A percentile compares a stretch with the other conserved stretches of the same genome.
Conservation (phyloP, 192 early-diverging fungal genomes). For the Dimargaris xerosporica region DNA sequence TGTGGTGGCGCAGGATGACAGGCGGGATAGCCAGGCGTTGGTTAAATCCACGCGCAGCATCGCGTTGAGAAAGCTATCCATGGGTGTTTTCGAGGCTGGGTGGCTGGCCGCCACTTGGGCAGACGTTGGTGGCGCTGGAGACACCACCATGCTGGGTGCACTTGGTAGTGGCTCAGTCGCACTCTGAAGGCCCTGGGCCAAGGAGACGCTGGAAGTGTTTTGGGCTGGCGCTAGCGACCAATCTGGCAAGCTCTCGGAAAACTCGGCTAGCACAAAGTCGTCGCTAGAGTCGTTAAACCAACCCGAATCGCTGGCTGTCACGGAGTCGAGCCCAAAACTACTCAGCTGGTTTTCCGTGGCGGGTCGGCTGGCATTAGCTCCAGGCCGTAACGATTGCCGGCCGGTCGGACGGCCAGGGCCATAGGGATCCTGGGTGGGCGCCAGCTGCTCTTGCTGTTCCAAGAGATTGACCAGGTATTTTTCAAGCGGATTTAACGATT, state of each 20-base stretch:
- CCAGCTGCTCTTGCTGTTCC: slow-evolving; percentile 1
- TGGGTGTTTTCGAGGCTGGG: background rate
- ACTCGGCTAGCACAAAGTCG: slow-evolving; percentile 7
- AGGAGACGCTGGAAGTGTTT: too few relatives aligned
- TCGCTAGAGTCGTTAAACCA: background rate
- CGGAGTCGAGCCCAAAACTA: background rate
- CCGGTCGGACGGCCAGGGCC: too few relatives aligned
- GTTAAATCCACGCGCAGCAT: slow-evolving; percentile 3
- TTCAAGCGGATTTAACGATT: background rate
- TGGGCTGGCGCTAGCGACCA: too few relatives aligned
- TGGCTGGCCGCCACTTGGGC: too few relatives aligned
- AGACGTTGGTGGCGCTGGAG: too few relatives aligned
- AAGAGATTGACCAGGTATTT: slow-evolving; percentile 9
- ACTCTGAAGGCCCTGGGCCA: too few relatives aligned
- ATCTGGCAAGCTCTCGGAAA: background rate
- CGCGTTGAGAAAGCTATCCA: slow-evolving; percentile 2
- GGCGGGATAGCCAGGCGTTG: slow-evolving; percentile 3
- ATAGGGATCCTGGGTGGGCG: background rate
- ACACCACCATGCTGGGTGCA: too few relatives aligned
- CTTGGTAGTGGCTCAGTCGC: too few relatives aligned
- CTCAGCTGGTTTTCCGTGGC: background rate
- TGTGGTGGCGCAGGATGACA: background rate
- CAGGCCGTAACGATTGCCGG: background rate
- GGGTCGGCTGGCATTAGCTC: too few relatives aligned
- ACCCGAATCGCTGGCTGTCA: background rate